phyloP scores from a whole-genome alignment of 305 asterid genomes.

The Vinca major region DNA sequence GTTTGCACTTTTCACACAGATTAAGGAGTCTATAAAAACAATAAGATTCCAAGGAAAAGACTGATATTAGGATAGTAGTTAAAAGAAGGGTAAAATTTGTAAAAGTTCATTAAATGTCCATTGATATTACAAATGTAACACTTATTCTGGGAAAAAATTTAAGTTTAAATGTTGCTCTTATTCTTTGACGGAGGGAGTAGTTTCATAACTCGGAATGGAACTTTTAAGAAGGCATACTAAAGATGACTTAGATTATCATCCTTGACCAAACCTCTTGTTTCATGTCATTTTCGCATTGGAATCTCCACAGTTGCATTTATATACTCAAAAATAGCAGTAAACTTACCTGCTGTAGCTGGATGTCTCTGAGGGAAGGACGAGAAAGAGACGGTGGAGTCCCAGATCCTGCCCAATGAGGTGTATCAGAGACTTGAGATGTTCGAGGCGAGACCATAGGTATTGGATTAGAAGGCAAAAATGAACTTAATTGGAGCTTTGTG shows the following conservation, averaged over 20 bases:
- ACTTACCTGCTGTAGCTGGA: slow-evolving; percentile 90
- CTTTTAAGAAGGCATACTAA: neutral
- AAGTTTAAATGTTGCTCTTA: too few relatives aligned
- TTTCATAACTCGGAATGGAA: neutral
- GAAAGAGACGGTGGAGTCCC: slow-evolving; percentile 73
- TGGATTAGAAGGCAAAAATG: slow-evolving; percentile 56
- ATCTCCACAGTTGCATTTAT: neutral
- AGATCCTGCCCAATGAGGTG: slow-evolving; percentile 94
- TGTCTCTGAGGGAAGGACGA: slow-evolving; percentile 85
- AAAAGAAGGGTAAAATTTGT: too few relatives aligned
- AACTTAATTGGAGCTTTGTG: slow-evolving; percentile 47
- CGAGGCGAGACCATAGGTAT: slow-evolving; percentile 44
- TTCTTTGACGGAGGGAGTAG: neutral
- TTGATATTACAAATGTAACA: too few relatives aligned
- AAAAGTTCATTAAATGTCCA: too few relatives aligned
- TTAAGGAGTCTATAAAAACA: too few relatives aligned
- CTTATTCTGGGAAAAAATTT: too few relatives aligned
- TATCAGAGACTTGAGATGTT: slow-evolving; percentile 39
- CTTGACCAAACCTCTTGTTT: neutral
- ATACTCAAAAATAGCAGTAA: neutral
- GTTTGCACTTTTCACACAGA: too few relatives aligned
- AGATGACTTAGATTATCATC: neutral
- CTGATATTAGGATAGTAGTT: too few relatives aligned
- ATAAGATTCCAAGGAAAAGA: too few relatives aligned
- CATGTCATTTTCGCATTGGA: neutral